phyloP scores from a whole-genome alignment of 495 filamentous ascomycete genomes.

The Tuber indicum region DNA sequence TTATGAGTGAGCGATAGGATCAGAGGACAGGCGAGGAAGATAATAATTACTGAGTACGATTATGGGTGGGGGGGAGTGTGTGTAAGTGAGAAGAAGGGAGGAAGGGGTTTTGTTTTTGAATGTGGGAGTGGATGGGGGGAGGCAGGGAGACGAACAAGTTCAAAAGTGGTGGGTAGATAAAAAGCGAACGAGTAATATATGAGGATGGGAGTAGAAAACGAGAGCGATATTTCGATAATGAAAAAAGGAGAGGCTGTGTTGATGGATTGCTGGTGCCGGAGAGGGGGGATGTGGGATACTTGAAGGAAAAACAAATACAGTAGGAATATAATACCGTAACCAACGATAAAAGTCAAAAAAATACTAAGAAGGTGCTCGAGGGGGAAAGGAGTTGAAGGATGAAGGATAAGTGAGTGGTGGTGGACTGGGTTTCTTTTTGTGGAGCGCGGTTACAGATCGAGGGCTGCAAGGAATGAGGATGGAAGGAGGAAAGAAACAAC shows the following conservation, averaged over 20 bases:
- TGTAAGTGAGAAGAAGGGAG: constrained; percentile 3
- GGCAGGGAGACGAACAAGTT: constrained; percentile 8
- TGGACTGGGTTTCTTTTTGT: constrained; percentile 32
- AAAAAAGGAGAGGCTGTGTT: constrained; percentile 4
- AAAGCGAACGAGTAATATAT: constrained; percentile 20
- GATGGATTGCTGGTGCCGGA: background rate
- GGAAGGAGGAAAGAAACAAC: constrained; percentile 37
- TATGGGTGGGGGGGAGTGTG: constrained; percentile 5
- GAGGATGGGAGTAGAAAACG: constrained; percentile 14
- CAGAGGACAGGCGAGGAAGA: constrained; percentile 3
- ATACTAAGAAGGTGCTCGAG: constrained; percentile 7
- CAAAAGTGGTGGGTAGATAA: constrained; percentile 17
- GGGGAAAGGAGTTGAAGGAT: constrained; percentile 3
- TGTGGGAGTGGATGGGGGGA: constrained; percentile 9
- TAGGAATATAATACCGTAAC: constrained; percentile 26
- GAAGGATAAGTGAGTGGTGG: constrained; percentile 21
- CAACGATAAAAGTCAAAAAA: constrained; percentile 29
- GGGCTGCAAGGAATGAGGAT: constrained; percentile 38
- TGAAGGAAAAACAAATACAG: constrained; percentile 11
- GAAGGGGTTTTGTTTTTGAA: background rate
- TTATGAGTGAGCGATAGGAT: constrained; percentile 9
- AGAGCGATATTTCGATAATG: constrained; percentile 1
- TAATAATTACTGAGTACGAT: constrained; percentile 4
- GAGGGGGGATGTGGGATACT: constrained; percentile 5
- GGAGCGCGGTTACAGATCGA: constrained; percentile 37